Evolutionary conservation across 208 protist species (phyloP).

Genomic region (Trypanosomatidae sp.): DNA sequence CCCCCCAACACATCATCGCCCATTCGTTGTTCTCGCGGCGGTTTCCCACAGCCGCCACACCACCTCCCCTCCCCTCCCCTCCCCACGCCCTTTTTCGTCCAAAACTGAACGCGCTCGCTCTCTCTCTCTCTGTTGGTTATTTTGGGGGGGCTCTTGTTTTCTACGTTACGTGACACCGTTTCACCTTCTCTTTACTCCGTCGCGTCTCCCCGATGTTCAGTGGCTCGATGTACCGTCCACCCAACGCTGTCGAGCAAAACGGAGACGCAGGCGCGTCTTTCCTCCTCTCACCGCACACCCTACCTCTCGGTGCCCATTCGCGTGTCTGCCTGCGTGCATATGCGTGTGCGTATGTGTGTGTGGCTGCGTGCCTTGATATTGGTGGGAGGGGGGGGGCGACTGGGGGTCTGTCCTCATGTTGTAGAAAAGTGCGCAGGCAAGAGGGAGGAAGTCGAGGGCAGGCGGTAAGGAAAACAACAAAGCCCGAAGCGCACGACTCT

Average conservation of each 20-base stretch:
- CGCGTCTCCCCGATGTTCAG: background rate
- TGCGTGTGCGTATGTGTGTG: background rate
- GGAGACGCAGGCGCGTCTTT: background rate
- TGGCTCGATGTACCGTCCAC: background rate
- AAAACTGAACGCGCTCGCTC: no score
- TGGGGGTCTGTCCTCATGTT: background rate
- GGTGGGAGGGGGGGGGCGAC: no score
- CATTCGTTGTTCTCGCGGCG: no score
- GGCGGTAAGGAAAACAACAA: background rate
- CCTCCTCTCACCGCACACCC: background rate
- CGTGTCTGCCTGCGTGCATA: background rate
- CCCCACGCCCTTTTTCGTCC: no score
- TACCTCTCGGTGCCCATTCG: background rate
- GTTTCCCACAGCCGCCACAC: no score
- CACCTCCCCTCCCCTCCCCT: no score
- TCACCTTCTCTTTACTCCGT: background rate
- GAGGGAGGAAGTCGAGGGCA: background rate
- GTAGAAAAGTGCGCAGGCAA: background rate
- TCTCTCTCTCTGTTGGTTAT: background rate
- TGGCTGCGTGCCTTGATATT: background rate
- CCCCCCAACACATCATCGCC: no score
- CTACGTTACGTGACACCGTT: background rate
- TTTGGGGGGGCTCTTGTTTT: background rate
- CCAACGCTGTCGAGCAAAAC: background rate
- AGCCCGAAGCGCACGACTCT: background rate